Conservation (phyloP, 495 filamentous ascomycete genomes). For the Talaromyces adpressus region DNA sequence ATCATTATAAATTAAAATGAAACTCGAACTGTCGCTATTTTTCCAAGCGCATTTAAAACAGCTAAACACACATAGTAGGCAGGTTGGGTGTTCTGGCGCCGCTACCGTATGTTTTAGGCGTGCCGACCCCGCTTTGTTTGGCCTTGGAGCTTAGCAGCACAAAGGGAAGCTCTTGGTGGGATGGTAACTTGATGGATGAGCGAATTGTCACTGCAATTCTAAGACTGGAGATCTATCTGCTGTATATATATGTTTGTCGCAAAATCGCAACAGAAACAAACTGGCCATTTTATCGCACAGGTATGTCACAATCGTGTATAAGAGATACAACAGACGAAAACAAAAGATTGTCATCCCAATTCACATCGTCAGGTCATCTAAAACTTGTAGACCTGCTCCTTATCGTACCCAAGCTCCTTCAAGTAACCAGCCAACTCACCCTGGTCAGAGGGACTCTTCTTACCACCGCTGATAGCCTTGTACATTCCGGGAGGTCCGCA, state of each 20-base stretch:
- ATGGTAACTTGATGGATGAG: background rate
- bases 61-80: too few relatives aligned
- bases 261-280: background rate
- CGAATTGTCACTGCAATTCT: background rate
- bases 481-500: constrained; percentile 91
- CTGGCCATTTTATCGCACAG: background rate
- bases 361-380: constrained; percentile 35
- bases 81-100: too few relatives aligned
- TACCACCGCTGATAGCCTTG: constrained; percentile 81
- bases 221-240: background rate
- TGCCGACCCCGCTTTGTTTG: background rate
- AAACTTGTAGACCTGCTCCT: constrained; percentile 98
- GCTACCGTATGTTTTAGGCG: background rate
- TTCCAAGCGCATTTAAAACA: too few relatives aligned
- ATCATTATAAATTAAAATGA: too few relatives aligned
- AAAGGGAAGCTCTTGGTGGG: too few relatives aligned
- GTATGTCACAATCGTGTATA: background rate
- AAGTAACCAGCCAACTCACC: constrained; percentile 79
- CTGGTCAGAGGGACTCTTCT: constrained; percentile 86
- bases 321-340: background rate
- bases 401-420: constrained; percentile 82
- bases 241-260: background rate
- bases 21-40: too few relatives aligned
- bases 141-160: background rate
- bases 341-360: background rate